Percentiles rank a stretch among this genome's conserved stretches.
These are phyloP conservation scores for Chalciporus chontae DNA, from an alignment of 768 basidiomycete genomes.

Conservation along the genomic window DNA sequence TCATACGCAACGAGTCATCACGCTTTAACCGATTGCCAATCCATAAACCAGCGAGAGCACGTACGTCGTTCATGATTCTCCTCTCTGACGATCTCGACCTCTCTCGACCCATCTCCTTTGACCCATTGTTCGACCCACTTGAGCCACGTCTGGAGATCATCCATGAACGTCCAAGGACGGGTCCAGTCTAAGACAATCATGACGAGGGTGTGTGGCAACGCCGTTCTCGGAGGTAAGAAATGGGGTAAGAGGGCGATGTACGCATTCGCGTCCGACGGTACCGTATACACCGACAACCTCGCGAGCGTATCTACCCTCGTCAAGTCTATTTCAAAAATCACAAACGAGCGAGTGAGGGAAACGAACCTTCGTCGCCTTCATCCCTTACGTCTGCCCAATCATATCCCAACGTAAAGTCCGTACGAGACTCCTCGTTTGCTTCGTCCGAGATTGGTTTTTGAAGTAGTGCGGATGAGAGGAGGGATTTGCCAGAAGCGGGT, in stretches of 20 bases:
- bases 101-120: slow-evolving; percentile 61
- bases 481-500: slow-evolving; percentile 74
- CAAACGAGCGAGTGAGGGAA: too few species aligned
- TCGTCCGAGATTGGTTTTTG: slow-evolving; percentile 61
- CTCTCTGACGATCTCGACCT: slow-evolving; percentile 71
- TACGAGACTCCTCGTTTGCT: slow-evolving; percentile 53
- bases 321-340: neutral
- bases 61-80: slow-evolving; percentile 80
- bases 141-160: slow-evolving; percentile 83
- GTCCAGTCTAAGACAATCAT: slow-evolving; percentile 95
- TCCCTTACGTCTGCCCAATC: slow-evolving; percentile 89
- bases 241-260: slow-evolving; percentile 73
- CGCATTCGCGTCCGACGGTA: slow-evolving; percentile 72
- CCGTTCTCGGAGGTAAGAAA: slow-evolving; percentile 68
- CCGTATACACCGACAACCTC: slow-evolving; percentile 86
- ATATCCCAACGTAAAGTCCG: slow-evolving; percentile 87
- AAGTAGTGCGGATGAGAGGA: slow-evolving; percentile 66
- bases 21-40: neutral
- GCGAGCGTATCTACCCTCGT: slow-evolving; percentile 71
- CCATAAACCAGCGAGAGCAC: slow-evolving; percentile 28
- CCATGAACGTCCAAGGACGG: slow-evolving; percentile 85
- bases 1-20: neutral
- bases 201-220: slow-evolving; percentile 69
- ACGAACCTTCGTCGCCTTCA: slow-evolving; percentile 89
- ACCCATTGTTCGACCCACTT: slow-evolving; percentile 82